These are phyloP conservation scores for Dactylellina drechsleri DNA, from an alignment of 2,329 filamentous ascomycete genomes.

Conservation along the genomic window DNA sequence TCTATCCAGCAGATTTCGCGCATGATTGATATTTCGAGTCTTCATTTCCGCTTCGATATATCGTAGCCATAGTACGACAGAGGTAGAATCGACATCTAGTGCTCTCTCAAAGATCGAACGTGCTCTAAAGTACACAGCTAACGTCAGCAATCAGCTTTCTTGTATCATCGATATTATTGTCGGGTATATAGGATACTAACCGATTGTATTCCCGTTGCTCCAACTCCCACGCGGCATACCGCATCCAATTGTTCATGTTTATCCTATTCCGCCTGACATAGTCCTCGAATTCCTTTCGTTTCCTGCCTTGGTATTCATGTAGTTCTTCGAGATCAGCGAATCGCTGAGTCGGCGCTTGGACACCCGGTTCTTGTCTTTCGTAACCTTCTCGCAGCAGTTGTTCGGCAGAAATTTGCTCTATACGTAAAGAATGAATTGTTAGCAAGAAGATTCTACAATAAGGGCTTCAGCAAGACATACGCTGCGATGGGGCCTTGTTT, in stretches of 20 bases:
- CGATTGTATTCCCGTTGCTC: constrained; percentile 93
- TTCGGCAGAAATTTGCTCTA: constrained; percentile 91
- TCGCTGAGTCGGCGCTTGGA: constrained; percentile 91
- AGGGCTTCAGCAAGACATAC: constrained; percentile 57
- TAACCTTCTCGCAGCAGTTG: constrained; percentile 97
- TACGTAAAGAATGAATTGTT: constrained; percentile 36
- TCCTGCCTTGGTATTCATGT: constrained; percentile 95
- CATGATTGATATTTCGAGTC: constrained; percentile 93
- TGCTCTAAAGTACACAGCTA: constrained; percentile 67
- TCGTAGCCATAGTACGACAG: constrained; percentile 85
- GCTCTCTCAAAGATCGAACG: constrained; percentile 94
- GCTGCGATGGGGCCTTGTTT: constrained; percentile 89
- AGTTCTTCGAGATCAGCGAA: constrained; percentile 97
- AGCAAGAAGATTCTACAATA: constrained; percentile 22
- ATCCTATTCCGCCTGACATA: constrained; percentile 94
- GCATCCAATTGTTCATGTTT: constrained; percentile 99
- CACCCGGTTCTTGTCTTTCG: constrained; percentile 86
- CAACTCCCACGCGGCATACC: constrained; percentile 95
- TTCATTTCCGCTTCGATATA: constrained; percentile 99
- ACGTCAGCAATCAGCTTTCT: constrained; percentile 53
- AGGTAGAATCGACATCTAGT: constrained; percentile 88
- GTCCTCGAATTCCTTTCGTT: constrained; percentile 95
- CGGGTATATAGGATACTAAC: constrained; percentile 38
- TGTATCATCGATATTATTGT: constrained; percentile 8
- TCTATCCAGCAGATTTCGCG: constrained; percentile 89